Base-by-base conservation (phyloP, 179 eudicot genomes). In the Beta lomatogona region DNA sequence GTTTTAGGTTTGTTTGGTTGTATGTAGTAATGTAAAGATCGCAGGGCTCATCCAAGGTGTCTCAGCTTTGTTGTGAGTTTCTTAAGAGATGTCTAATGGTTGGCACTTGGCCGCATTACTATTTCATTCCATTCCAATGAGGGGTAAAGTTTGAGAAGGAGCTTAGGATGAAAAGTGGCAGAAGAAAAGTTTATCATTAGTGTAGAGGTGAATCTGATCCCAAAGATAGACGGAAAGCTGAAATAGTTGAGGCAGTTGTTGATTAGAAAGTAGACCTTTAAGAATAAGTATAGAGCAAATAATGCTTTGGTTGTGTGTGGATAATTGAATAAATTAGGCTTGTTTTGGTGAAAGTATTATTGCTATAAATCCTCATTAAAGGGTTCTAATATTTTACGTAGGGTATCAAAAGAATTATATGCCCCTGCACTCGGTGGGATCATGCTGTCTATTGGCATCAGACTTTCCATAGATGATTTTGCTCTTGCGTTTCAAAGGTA, bases 391-490 rank as follows among this genome's bases (percentile, higher is more conserved):
- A 73, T 69, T 31, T 31, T 15, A 15, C 87, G 84, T 90, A 94
- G 99, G 99, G 98, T 96, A 59, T 93, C 99, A 55, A 91, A 90
- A 86, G 98, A 94, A 77, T 75, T 92, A 80, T 96, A 96, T 71
- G 98, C 99, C 83, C 99, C 98, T 79, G 98, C 97, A 75, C 97
- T 96, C 72, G 99, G 99, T 86, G 98, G 98, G 46, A 96, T 96
- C 83, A 96, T 96, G 98, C 84, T 96, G 77, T 96, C 99, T 0
- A 96, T 96, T 77, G 99, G 99, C 15, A 94, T 96, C 77, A 90
- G 82, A 82, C 86, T 96, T 44, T 96, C 99, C 13, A 60, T 94
- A 44, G 87, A 91, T 59, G 99, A 96, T 80, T 96, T 96, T 80
- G 87, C 91, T 22, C 92, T 96, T 71, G 99, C 97, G 66, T 83